Evolutionary conservation across 768 basidiomycete genomes (phyloP).

Genomic region (Termitomyces sp.): DNA sequence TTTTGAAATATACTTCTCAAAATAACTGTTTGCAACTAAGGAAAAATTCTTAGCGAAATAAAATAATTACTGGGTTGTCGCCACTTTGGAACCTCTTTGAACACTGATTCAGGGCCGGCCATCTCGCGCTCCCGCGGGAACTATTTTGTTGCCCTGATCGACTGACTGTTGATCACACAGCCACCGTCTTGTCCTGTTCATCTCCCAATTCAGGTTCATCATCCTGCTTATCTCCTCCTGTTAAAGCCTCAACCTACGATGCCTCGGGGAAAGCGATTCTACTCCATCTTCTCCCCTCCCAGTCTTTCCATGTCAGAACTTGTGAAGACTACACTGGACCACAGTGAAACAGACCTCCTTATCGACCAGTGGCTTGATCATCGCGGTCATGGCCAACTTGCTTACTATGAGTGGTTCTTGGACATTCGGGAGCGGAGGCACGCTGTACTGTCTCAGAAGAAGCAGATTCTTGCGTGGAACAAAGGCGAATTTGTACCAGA

Average conservation of each 20-base stretch:
- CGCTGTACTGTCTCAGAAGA: slow-evolving; percentile 36
- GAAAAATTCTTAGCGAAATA: too few species aligned
- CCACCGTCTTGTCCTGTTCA: slow-evolving; percentile 13
- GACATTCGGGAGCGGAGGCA: slow-evolving; percentile 64
- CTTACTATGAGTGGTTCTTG: slow-evolving; percentile 74
- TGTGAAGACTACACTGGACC: slow-evolving; percentile 70
- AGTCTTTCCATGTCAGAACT: slow-evolving; percentile 72
- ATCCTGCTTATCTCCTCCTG: background rate
- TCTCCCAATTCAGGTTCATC: background rate
- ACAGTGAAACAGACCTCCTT: slow-evolving; percentile 70
- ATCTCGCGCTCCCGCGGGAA: slow-evolving; percentile 19
- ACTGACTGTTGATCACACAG: slow-evolving; percentile 13
- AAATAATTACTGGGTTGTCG: too few species aligned
- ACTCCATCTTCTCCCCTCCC: slow-evolving; percentile 63
- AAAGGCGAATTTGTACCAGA: slow-evolving; percentile 77
- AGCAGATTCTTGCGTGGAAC: slow-evolving; percentile 51
- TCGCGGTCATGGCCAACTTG: slow-evolving; percentile 51
- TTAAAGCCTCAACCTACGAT: slow-evolving; percentile 17
- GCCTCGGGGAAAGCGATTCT: slow-evolving; percentile 40
- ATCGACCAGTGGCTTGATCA: slow-evolving; percentile 85
- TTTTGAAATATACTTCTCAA: background rate
- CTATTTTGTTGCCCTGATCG: slow-evolving; percentile 17
- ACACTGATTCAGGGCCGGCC: slow-evolving; percentile 23
- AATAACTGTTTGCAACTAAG: too few species aligned
- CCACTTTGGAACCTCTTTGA: background rate